Evolutionary conservation across 2,329 filamentous ascomycete species (phyloP), one percentile per base, ranked within the genome.

Genomic region (Diaporthe caulivora): DNA sequence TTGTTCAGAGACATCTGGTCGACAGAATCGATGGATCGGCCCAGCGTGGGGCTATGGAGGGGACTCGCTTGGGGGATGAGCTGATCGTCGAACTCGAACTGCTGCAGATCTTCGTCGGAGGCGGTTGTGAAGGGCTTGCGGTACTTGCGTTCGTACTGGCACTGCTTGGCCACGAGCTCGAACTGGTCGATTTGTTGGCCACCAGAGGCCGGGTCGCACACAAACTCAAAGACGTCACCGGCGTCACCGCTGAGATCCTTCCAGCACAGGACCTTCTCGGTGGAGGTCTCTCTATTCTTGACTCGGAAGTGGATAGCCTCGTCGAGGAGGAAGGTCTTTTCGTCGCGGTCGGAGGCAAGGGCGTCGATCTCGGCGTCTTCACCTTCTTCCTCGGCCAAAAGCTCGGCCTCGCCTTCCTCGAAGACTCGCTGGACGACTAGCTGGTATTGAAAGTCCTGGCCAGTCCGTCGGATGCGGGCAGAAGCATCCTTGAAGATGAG

Each of bases 401-500:
- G 89, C 80, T 98, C 96, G 76, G 95, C 96, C 81, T 99, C 97
- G 72, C 97, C 97, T 84, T 99, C 97, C 81, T 99, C 97, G 87
- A 97, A 99, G 74, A 96, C 96, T 75, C 97, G 91, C 82, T 99
- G 97, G 54, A 98, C 91, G 53, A 98, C 96, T 17, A 99, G 94
- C 83, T 99, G 97, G 82, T 98, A 99, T 80, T 99, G 95, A 80
- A 94, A 98, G 70, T 98, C 95, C 82, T 98, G 95, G 26, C 94
- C 95, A 21, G 97, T 98, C 76, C 94, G 92, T 77, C 97, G 93
- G 80, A 99, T 97, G 76, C 93, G 95, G 70, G 96, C 95, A 60
- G 95, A 94, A 51, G 95, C 93, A 91, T 99, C 97, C 84, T 97
- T 98, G 89, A 98, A 99, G 84, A 99, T 97, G 81, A 98, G 95